These are phyloP conservation scores for Talaromyces liani DNA, from an alignment of 495 filamentous ascomycete species.

Conservation along the genomic window DNA sequence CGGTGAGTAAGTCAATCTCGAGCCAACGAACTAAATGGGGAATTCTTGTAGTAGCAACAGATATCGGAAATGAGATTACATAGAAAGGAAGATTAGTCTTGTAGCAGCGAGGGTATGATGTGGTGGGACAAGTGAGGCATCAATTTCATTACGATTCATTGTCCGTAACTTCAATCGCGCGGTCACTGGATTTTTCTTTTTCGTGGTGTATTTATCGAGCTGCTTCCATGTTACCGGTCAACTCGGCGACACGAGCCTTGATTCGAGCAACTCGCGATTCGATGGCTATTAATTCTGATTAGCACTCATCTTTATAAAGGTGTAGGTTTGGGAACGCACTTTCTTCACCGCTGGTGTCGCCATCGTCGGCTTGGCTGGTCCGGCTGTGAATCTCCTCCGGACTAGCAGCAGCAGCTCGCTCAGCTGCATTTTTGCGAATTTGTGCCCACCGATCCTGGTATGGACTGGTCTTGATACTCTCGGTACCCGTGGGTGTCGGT, in stretches of 20 bases:
- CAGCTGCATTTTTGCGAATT: conserved; percentile 88
- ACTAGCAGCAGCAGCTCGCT: conserved; percentile 54
- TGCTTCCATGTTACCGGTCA: conserved; percentile 76
- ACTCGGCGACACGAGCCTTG: conserved; percentile 90
- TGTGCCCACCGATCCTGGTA: conserved; percentile 82
- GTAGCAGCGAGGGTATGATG: not conserved
- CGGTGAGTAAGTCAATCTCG: not conserved
- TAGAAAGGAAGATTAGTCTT: conserved; percentile 1
- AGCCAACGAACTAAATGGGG: not conserved
- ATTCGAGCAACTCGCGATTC: conserved; percentile 95
- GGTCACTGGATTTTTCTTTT: not conserved
- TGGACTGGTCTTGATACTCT: conserved; percentile 10
- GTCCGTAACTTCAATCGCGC: not conserved
- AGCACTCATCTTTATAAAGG: not conserved
- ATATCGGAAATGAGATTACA: not conserved
- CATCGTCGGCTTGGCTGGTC: conserved; percentile 57
- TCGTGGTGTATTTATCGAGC: conserved; percentile 9
- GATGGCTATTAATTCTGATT: conserved; percentile 54
- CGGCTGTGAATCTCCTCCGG: conserved; percentile 46
- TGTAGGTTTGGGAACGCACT: conserved; percentile 50
- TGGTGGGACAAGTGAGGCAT: not conserved
- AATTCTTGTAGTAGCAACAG: not conserved
- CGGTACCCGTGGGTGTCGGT: conserved; percentile 13
- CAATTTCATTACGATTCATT: conserved; percentile 1
- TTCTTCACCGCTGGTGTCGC: conserved; percentile 89